Conservation (phyloP, 352 stramenopile genomes). For the Phytophthora capsici region DNA sequence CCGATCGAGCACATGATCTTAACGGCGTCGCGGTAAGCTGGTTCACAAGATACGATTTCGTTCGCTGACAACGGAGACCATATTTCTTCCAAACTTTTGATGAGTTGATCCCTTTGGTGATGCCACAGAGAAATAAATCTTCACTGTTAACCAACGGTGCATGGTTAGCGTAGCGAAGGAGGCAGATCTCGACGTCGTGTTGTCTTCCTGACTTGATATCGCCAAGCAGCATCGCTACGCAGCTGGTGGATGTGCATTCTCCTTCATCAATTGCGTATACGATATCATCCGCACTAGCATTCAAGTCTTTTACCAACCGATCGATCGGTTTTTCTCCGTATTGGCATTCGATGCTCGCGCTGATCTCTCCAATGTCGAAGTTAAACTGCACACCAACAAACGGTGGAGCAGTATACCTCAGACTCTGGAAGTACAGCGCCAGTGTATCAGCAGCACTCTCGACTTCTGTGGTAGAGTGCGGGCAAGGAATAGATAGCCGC, state of each 20-base stretch:
- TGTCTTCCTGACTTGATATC: slow-evolving; percentile 15
- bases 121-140: slow-evolving; percentile 64
- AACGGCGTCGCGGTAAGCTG: slow-evolving; percentile 51
- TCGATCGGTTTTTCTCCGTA: slow-evolving; percentile 59
- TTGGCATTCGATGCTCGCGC: slow-evolving; percentile 44
- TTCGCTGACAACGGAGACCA: slow-evolving; percentile 50
- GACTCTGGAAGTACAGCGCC: slow-evolving; percentile 71
- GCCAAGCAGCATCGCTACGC: slow-evolving; percentile 50
- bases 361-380: slow-evolving; percentile 52
- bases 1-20: slow-evolving; percentile 15
- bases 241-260: slow-evolving; percentile 45
- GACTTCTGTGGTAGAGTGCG: slow-evolving; percentile 36
- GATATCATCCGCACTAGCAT: slow-evolving; percentile 42
- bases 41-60: slow-evolving; percentile 49
- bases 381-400: slow-evolving; percentile 66
- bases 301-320: slow-evolving; percentile 61
- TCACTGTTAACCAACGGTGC: slow-evolving; percentile 66
- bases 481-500: slow-evolving; percentile 63
- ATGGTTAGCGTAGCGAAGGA: slow-evolving; percentile 82
- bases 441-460: slow-evolving; percentile 58
- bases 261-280: slow-evolving; percentile 50
- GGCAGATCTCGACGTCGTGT: slow-evolving; percentile 57
- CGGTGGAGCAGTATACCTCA: slow-evolving; percentile 62
- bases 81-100: slow-evolving; percentile 65
- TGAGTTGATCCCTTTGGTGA: slow-evolving; percentile 47